Evolutionary conservation across 371 early-diverging fungal genomes (phyloP), one percentile per base, ranked within the genome.

Genomic region (Rhizopus microsporus): DNA sequence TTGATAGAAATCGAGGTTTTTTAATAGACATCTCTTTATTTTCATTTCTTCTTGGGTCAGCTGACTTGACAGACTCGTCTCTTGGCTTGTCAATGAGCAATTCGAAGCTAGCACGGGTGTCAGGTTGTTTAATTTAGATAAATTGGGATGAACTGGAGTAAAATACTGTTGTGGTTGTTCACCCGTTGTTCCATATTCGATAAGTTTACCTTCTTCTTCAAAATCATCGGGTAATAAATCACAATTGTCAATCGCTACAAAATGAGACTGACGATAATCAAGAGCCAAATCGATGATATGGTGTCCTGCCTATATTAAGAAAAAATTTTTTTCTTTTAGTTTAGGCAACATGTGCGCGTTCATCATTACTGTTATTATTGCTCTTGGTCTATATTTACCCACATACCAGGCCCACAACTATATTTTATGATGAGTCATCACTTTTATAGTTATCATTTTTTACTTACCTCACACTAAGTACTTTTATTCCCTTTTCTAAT

Each of bases 361-460:
- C 30, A 23, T 47, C 10, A 23, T 47, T 47, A 29, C 32, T 48
- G 17, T 48, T 48, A 6, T n/a, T 17, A 30, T 23, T 10, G 5
- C 6, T 16, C 10, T 5, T 23, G 15, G 30, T 30, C 5, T 32
- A 8, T 34, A n/a, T 37, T 56, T 61, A 71, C 71, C 71, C 71
- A 71, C 48, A 71, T 59, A 12, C 71, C 71, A 46, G 71, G 71
- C 5, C 71, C 71, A 57, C 31, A 56, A 0, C 71, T 71, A 51
- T 23, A 33, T 6, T 3, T 17, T 7, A 15, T 42, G 33, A 43
- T 10, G n/a, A 38, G 7, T 17, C 39, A 7, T 7, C 7, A 5
- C 5, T 7, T 29, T n/a, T 29, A 43, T 16, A 30, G 32, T 8
- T 10, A 51, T 57, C 30, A 13, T 15, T 43, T 32, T 34, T 15